Conservation (phyloP, 1,139 yeast genomes). For the Candida tropicalis region DNA sequence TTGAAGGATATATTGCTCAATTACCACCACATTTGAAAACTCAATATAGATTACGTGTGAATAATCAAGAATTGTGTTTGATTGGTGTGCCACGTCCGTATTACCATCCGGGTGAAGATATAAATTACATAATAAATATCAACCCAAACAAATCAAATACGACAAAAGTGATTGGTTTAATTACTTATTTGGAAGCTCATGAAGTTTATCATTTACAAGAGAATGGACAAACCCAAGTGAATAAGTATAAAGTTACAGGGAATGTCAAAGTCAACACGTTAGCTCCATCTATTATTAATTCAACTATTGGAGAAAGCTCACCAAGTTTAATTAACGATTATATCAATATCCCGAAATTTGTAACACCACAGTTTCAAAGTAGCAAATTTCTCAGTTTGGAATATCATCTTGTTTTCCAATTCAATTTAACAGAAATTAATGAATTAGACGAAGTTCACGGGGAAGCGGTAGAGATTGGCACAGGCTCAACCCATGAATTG, state of each 20-base stretch:
- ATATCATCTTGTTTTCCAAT: slow-evolving; percentile 42
- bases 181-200: slow-evolving; percentile 43
- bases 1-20: slow-evolving; percentile 21
- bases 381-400: slow-evolving; percentile 39
- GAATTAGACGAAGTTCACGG: slow-evolving; percentile 8
- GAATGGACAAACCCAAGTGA: slow-evolving; percentile 20
- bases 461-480: not conserved
- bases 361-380: slow-evolving; percentile 43
- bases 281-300: slow-evolving; percentile 31
- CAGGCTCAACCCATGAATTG: not conserved
- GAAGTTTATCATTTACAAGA: slow-evolving; percentile 33
- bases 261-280: slow-evolving; percentile 37
- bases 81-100: slow-evolving; percentile 43
- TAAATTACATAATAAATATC: slow-evolving; percentile 38
- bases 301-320: slow-evolving; percentile 9
- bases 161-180: slow-evolving; percentile 36
- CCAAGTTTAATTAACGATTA: slow-evolving; percentile 25
- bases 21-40: slow-evolving; percentile 36
- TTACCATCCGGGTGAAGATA: slow-evolving; percentile 53
- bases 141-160: slow-evolving; percentile 20
- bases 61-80: slow-evolving; percentile 35
- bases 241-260: slow-evolving; percentile 43
- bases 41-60: slow-evolving; percentile 42
- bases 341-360: slow-evolving; percentile 34
- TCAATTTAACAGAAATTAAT: slow-evolving; percentile 34